Base-by-base conservation (phyloP, 129 eudicot species). In the Pittosporum tobira region DNA sequence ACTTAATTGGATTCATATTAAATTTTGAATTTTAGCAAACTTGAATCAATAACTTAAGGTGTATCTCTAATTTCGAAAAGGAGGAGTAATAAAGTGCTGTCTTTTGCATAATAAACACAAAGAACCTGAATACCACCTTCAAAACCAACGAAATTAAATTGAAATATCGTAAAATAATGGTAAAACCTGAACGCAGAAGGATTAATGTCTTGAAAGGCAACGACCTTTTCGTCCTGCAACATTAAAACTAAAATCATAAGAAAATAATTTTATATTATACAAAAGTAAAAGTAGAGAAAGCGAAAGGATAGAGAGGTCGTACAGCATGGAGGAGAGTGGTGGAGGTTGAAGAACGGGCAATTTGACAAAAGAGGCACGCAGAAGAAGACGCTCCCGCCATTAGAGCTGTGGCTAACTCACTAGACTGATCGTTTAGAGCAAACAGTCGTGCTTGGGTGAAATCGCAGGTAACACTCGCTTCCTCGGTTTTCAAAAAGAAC, bases 121-220 rank as follows among this genome's bases (percentile, higher is more conserved):
- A 5, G n/a, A 53, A 26, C 16, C 59, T 27, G 9, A 16, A 19
- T 29, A 4, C 28, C 3, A 46, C 28, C 4, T 16, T 44, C 21
- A 51, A 47, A 52, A 44, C 54, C 30, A 28, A 34, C 26, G 13
- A 42, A 45, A 26, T 30, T 4, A 47, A 71, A 23, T 16, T 15
- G 29, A 25, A 43, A 5, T 28, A 0, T 2, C 10, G 30, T 40
- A 13, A 5, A 46, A 31, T 10, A 38, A 18, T 44, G 24, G 23
- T 10, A 1, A 16, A 48, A 86, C 95, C 90, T 77, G 58, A 75
- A 80, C 13, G 96, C 93, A 31, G 96, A 74, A 61, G 93, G 96
- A n/a, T 83, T 87, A 26, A 77, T 80, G 70, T 87, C 93, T 59
- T 28, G 88, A 65, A 83, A 83, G 1, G 93, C 96, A 23, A 87